Percentiles rank a stretch among this genome's conserved stretches.
Evolutionary conservation across 306 rosid genomes (phyloP).

Genomic region (Vicia sativa): DNA sequence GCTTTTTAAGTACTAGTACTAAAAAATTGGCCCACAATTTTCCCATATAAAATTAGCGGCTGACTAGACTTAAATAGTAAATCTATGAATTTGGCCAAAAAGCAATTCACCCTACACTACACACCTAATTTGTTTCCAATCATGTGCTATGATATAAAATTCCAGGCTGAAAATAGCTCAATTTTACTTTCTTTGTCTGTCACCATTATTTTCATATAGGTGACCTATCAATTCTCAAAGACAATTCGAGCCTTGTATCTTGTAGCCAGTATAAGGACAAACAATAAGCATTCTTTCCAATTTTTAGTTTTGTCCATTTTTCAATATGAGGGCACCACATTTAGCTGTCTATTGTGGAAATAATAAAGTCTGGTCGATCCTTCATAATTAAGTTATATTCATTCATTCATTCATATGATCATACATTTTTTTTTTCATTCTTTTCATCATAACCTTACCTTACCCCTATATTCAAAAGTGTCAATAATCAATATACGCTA

Average conservation of each 20-base stretch:
- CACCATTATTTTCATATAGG: slow-evolving; percentile 32
- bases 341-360: slow-evolving; percentile 22
- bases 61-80: slow-evolving; percentile 35
- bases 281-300: slow-evolving; percentile 33
- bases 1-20: slow-evolving; percentile 36
- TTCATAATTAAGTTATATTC: not conserved
- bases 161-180: slow-evolving; percentile 4
- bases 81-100: slow-evolving; percentile 28
- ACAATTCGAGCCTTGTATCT: slow-evolving; percentile 33
- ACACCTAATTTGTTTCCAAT: not conserved
- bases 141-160: not conserved
- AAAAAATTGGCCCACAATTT: slow-evolving; percentile 54
- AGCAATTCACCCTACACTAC: slow-evolving; percentile 12
- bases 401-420: not conserved
- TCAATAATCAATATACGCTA: slow-evolving; percentile 37
- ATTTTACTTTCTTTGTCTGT: not conserved
- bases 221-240: slow-evolving; percentile 59
- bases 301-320: slow-evolving; percentile 35
- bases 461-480: not conserved
- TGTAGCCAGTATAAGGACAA: slow-evolving; percentile 44
- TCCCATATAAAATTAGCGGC: slow-evolving; percentile 33
- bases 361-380: slow-evolving; percentile 17
- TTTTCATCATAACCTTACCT: not conserved
- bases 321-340: slow-evolving; percentile 46
- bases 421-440: slow-evolving; percentile 8